Evolutionary conservation across 805 yeast species (phyloP).

Genomic region (Starmerella tilneyi): DNA sequence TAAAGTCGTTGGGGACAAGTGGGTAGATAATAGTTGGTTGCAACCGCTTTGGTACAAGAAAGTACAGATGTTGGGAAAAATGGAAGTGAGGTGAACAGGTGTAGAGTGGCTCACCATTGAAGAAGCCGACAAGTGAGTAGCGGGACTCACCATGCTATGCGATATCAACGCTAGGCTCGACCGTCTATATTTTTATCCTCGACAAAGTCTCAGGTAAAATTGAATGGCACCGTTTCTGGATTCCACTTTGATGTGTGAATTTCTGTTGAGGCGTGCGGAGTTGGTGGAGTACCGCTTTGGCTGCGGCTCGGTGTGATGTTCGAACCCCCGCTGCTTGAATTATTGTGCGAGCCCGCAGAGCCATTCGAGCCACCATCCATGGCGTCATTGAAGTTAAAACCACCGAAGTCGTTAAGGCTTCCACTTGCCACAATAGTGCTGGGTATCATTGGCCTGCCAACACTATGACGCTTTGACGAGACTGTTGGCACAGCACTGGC

Average conservation of each 20-base stretch:
- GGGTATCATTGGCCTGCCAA: conserved; percentile 1
- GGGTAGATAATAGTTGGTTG: too few relatives aligned
- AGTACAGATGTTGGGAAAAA: too few relatives aligned
- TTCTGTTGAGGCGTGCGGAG: conserved; percentile 21
- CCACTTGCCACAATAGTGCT: neutral
- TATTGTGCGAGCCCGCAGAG: conserved; percentile 20
- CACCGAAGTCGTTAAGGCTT: conserved; percentile 9
- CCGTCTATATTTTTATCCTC: neutral
- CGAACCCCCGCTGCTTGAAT: conserved; percentile 19
- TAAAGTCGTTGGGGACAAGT: too few relatives aligned
- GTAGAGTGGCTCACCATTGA: too few relatives aligned
- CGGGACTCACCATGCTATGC: too few relatives aligned
- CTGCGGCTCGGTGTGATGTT: conserved; percentile 17
- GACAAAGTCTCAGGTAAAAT: conserved; percentile 3
- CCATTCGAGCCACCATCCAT: conserved; percentile 15
- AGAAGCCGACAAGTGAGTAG: too few relatives aligned
- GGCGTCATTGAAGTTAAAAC: conserved; percentile 14
- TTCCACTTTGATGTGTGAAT: conserved; percentile 4
- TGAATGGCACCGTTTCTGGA: conserved; percentile 9
- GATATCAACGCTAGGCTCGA: neutral
- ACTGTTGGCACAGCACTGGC: neutral
- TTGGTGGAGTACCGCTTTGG: conserved; percentile 20
- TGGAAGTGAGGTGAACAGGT: too few relatives aligned
- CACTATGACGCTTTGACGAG: conserved; percentile 1
- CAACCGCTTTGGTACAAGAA: too few relatives aligned